Base-by-base conservation (phyloP, 768 basidiomycete genomes). In the Sistotremastrum niveocremeum region DNA sequence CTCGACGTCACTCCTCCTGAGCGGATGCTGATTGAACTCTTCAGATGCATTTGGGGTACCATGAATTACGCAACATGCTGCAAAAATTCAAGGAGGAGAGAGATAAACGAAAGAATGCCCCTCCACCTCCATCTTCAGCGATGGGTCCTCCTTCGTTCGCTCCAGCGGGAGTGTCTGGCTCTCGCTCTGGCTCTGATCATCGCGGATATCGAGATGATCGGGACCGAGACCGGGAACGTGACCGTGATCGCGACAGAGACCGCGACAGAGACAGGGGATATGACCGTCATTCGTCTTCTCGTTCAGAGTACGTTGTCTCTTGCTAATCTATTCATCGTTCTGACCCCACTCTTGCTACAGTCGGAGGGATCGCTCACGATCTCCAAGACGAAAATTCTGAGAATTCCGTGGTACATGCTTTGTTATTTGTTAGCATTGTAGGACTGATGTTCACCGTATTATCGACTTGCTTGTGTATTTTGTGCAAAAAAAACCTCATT, bases 21-120 rank as follows among this genome's bases (percentile, higher is more conserved):
- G 30, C 7, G 20, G 20, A 20, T 20, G 20, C 20, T 41, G 28
- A 34, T 34, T 12, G n/a, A 41, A 37, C 48, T 6, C 33, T 39
- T 41, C 62, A 97, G 95, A 94, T 99, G 88, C 95, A 98, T 71
- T 65, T 98, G 58, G 95, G 95, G 7, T 99, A 99, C 67, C 91
- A 97, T 62, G 93, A 98, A 66, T 73, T 99, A 51, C 87, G 95
- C 47, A 87, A 91, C 65, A 85, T 95, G 78, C 73, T 99, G 45
- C 62, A 69, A 48, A 85, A 88, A 59, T 95, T 97, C 65, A 80
- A 81, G 51, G 91, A 93, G 60, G 85, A 90, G 45, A 81, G 91
- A 49, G 83, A 86, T 62, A 85, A 84, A 65, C 71, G 70, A 49
- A 79, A 83, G 58, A 79, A 77, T 59, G 70, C 64, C 51, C 72